Evolutionary conservation across 192 early-diverging fungal species (phyloP).

Genomic region (Backusella tuberculispora): DNA sequence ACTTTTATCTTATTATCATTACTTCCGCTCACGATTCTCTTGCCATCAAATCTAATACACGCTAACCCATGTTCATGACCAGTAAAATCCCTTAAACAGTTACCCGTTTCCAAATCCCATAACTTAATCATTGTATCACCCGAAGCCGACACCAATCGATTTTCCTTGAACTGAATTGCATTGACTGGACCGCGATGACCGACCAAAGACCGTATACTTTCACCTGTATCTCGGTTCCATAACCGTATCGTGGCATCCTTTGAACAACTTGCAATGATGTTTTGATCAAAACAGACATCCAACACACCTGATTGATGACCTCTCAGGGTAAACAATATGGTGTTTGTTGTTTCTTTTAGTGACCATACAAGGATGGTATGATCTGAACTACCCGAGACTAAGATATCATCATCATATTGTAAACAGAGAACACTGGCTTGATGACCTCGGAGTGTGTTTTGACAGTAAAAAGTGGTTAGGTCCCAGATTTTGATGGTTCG

Average conservation of each 20-base stretch:
- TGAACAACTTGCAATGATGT: conserved; percentile 85
- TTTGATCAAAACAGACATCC: conserved; percentile 83
- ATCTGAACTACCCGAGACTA: conserved; percentile 91
- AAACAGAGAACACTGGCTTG: conserved; percentile 78
- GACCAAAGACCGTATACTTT: conserved; percentile 63
- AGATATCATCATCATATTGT: conserved; percentile 78
- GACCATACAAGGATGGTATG: conserved; percentile 87
- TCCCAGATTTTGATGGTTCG: conserved; percentile 88
- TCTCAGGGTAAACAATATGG: conserved; percentile 53
- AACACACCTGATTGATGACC: conserved; percentile 86
- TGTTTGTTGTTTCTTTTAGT: conserved; percentile 52
- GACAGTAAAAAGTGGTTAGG: conserved; percentile 53
- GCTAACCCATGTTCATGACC: conserved; percentile 87
- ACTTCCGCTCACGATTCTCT: conserved; percentile 79
- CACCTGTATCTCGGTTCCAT: conserved; percentile 76
- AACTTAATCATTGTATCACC: conserved; percentile 84
- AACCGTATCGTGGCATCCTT: conserved; percentile 93
- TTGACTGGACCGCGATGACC: conserved; percentile 98
- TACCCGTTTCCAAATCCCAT: conserved; percentile 79
- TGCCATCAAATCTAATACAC: conserved; percentile 91
- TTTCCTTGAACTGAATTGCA: conserved; percentile 83
- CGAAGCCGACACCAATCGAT: conserved; percentile 75
- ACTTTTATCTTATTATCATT: conserved; percentile 81
- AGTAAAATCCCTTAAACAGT: conserved; percentile 64
- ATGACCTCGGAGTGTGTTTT: conserved; percentile 71